Percentiles rank a stretch among this genome's conserved stretches.
phyloP scores from a whole-genome alignment of 1,284 basidiomycete species.

The Meira miltonrushii region DNA sequence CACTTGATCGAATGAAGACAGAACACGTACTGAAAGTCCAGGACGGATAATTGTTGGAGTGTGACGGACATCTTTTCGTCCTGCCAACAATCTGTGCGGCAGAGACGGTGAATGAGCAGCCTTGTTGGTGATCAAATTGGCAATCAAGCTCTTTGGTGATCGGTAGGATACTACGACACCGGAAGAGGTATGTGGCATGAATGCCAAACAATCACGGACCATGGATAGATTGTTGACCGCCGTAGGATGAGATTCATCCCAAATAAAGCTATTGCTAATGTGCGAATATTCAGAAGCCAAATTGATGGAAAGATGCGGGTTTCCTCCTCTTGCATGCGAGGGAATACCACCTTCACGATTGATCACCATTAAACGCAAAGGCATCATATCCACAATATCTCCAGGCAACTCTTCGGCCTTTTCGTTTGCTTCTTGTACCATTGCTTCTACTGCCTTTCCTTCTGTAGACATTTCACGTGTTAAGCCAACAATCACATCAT shows the following conservation, averaged over 20 bases:
- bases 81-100: conserved; percentile 83
- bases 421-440: not conserved
- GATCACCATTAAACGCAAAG: conserved; percentile 93
- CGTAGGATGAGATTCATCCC: conserved; percentile 75
- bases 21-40: conserved; percentile 78
- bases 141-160: conserved; percentile 88
- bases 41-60: conserved; percentile 89
- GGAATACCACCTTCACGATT: conserved; percentile 95
- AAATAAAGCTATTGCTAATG: conserved; percentile 83
- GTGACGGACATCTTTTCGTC: conserved; percentile 75
- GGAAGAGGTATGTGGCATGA: conserved; percentile 89
- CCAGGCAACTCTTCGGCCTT: conserved; percentile 14
- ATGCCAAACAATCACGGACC: conserved; percentile 76
- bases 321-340: conserved; percentile 87
- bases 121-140: conserved; percentile 96
- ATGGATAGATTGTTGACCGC: conserved; percentile 82
- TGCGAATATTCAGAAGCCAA: conserved; percentile 79
- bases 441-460: conserved; percentile 13
- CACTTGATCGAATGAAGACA: conserved; percentile 63
- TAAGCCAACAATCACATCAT: conserved; percentile 83
- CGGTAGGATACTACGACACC: conserved; percentile 96
- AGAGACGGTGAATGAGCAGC: conserved; percentile 91
- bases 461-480: conserved; percentile 72
- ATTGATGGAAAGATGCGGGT: conserved; percentile 94
- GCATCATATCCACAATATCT: conserved; percentile 52